Evolutionary conservation across 2,329 filamentous ascomycete genomes (phyloP).

Genomic region (Nemania abortiva): DNA sequence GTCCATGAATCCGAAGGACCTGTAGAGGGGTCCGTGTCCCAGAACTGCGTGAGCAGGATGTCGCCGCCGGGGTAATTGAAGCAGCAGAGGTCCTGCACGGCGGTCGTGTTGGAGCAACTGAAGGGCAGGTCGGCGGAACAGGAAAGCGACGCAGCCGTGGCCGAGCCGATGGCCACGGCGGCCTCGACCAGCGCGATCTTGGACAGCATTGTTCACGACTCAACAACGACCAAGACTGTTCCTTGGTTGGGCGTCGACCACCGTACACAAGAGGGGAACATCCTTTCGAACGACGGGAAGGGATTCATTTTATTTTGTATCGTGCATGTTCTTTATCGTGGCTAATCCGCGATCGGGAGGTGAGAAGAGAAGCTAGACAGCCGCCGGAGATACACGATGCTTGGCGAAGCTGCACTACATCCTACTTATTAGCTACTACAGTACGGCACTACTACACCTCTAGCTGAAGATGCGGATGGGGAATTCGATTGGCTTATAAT

Average conservation of each 20-base stretch:
- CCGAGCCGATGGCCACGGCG: constrained; percentile 29
- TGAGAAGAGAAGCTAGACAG: not conserved
- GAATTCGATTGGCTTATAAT: constrained; percentile 19
- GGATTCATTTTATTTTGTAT: constrained; percentile 19
- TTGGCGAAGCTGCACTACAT: not conserved
- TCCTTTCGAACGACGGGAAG: not conserved
- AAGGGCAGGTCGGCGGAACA: constrained; percentile 32
- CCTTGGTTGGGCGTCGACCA: constrained; percentile 8
- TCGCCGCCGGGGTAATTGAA: constrained; percentile 80
- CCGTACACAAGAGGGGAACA: not conserved
- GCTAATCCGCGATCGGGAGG: constrained; percentile 22
- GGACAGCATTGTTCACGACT: constrained; percentile 25
- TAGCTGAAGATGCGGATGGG: constrained; percentile 20
- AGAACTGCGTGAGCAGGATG: constrained; percentile 81
- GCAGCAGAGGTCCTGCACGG: constrained; percentile 73
- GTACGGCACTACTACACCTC: too few relatives aligned
- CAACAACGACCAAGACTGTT: not conserved
- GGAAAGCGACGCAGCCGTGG: constrained; percentile 20
- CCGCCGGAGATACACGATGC: constrained; percentile 8
- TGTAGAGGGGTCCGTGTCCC: constrained; percentile 74
- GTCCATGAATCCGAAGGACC: constrained; percentile 80
- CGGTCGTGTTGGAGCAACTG: constrained; percentile 45
- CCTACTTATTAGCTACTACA: too few relatives aligned
- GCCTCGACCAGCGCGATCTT: constrained; percentile 26
- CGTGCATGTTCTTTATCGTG: constrained; percentile 13